These are phyloP conservation scores for Wickerhamomyces mucosus DNA, from an alignment of 805 yeast genomes.

Conservation along the genomic window DNA sequence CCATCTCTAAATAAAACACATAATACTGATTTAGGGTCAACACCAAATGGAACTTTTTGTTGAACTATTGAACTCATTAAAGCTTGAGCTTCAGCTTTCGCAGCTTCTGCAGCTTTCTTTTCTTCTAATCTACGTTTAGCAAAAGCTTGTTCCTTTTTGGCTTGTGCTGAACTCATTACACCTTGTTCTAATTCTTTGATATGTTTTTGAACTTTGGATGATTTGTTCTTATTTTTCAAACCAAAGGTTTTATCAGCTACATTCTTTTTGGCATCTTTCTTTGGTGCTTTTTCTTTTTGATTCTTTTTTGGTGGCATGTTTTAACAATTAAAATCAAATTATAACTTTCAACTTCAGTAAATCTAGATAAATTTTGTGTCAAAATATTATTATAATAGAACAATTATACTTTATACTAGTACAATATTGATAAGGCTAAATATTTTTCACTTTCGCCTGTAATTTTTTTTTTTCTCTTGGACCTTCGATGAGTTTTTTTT, in stretches of 20 bases:
- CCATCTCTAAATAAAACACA: slow-evolving; percentile 88
- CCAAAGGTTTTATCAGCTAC: slow-evolving; percentile 91
- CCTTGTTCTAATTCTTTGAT: slow-evolving; percentile 55
- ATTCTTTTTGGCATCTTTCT: slow-evolving; percentile 52
- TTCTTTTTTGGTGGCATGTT: slow-evolving; percentile 79
- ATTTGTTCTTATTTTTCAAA: slow-evolving; percentile 88
- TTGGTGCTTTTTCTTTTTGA: slow-evolving; percentile 34
- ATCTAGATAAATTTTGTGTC: no score
- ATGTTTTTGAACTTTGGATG: slow-evolving; percentile 75
- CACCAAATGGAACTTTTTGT: slow-evolving; percentile 93
- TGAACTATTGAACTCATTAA: slow-evolving; percentile 58
- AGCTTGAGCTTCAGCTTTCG: slow-evolving; percentile 78
- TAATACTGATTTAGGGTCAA: slow-evolving; percentile 88
- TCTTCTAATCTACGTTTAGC: slow-evolving; percentile 58
- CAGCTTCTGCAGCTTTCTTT: slow-evolving; percentile 85
- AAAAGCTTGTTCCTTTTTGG: slow-evolving; percentile 70
- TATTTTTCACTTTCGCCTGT: no score
- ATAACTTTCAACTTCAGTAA: no score
- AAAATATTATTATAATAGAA: no score
- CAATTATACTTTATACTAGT: no score
- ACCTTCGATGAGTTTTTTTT: no score
- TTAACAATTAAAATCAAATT: no score
- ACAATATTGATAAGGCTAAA: no score
- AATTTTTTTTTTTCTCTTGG: no score
- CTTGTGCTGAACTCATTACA: slow-evolving; percentile 47